Percentiles rank a stretch among this genome's conserved stretches.
phyloP scores from a whole-genome alignment of 495 filamentous ascomycete genomes.

The Mytilinidion resinicola region DNA sequence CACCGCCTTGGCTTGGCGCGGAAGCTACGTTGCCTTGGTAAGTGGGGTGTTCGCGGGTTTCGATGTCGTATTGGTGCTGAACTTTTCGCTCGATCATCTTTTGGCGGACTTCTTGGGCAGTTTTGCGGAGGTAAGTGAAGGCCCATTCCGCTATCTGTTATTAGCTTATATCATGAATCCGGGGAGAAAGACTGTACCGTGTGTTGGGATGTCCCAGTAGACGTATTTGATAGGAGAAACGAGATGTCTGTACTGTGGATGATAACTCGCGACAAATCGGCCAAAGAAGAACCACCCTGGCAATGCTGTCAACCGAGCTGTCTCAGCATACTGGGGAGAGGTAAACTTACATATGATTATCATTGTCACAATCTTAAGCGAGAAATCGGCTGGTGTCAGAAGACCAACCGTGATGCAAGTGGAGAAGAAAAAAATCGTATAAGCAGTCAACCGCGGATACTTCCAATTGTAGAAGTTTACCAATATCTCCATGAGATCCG shows the following conservation, averaged over 20 bases:
- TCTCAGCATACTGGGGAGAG: too few relatives aligned
- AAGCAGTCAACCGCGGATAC: conserved; percentile 12
- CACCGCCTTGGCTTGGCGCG: background rate
- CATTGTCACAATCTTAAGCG: conserved; percentile 13
- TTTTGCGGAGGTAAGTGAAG: conserved; percentile 35
- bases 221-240: conserved; percentile 26
- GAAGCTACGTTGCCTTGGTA: background rate
- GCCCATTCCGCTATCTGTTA: conserved; percentile 31
- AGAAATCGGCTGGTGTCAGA: conserved; percentile 13
- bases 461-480: conserved; percentile 30
- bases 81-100: conserved; percentile 26
- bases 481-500: conserved; percentile 27
- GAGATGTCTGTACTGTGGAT: conserved; percentile 27
- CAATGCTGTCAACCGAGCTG: background rate
- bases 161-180: background rate
- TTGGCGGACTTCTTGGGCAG: conserved; percentile 32
- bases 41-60: conserved; percentile 12
- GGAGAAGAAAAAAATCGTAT: conserved; percentile 15
- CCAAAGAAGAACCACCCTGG: conserved; percentile 27
- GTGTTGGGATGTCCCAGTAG: conserved; percentile 30
- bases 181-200: conserved; percentile 1
- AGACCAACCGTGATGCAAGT: conserved; percentile 14
- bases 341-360: conserved; percentile 13
- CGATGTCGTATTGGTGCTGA: conserved; percentile 15
- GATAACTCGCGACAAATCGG: conserved; percentile 22